Evolutionary conservation across 768 basidiomycete genomes (phyloP), one percentile per base, ranked within the genome.

Genomic region (Termitomyces sp.): DNA sequence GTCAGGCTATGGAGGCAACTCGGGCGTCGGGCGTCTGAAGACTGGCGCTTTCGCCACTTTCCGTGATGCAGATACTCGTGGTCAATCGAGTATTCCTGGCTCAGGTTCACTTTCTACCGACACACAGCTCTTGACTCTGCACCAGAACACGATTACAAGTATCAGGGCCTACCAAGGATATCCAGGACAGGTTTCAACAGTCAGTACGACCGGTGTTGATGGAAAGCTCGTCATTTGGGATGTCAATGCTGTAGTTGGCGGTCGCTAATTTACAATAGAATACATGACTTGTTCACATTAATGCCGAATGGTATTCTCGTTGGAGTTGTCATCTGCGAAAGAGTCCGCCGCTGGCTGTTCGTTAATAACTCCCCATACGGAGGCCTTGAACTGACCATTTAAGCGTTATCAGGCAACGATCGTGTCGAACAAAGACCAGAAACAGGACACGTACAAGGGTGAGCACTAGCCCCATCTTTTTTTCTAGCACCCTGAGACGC

Each of bases 81-180:
- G 81, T 19, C 79, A 81, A 58, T 72, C 72, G 34, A 63, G 62
- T 45, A 62, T 66, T 25, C 55, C 68, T 30, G 70, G 71, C 9
- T 56, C 65, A 21, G 66, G 62, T 8, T 61, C 67, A 9, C 50
- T 63, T n/a, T 62, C 61, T 21, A 68, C 70, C 5, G 85, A 89
- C 65, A 91, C 89, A 3, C 91, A 95, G 67, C 73, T 96, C 51
- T 74, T 81, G 65, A 98, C 97, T 14, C 81, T 97, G 49, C 97
- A 98, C 68, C 97, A 98, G 79, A 99, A 99, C 76, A 97, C 95
- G 37, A 97, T 99, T 72, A 98, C 94, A n/a, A 87, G 79, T 62
- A 79, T 98, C 40, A 76, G 94, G 55, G 75, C 90, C 27, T 97
- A 90, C 65, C 87, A 87, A 59, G 76, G 73, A 1, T 61, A 65